phyloP scores from a whole-genome alignment of 169 alveolate species.

The Toxoplasma gondii region DNA sequence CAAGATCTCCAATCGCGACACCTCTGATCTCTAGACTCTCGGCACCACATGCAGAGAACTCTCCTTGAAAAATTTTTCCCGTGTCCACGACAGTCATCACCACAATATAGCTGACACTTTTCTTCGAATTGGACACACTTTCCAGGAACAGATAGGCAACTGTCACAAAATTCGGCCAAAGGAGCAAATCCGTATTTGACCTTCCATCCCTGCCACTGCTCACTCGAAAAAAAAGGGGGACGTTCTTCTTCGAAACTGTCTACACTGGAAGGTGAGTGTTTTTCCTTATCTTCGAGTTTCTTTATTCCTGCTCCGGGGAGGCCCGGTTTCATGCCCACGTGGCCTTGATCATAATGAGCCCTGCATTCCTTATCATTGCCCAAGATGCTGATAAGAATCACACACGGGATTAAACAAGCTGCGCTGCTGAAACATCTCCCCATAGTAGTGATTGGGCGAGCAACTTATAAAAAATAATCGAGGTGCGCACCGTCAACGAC shows the following conservation, averaged over 20 bases:
- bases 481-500: too few species aligned
- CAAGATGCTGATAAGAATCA: not conserved
- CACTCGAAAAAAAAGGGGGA: not conserved
- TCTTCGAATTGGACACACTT: not conserved
- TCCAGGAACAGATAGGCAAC: not conserved
- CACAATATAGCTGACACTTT: not conserved
- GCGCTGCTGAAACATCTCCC: too few species aligned
- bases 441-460: too few species aligned
- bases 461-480: too few species aligned
- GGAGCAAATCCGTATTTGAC: not conserved
- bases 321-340: not conserved
- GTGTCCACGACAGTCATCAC: constrained; percentile 6
- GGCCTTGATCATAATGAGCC: not conserved
- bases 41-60: not conserved
- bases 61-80: not conserved
- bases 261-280: not conserved
- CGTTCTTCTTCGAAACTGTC: not conserved
- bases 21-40: not conserved
- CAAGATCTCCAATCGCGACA: constrained; percentile 25
- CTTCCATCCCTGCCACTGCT: constrained; percentile 15
- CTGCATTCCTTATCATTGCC: not conserved
- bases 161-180: constrained; percentile 2
- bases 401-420: not conserved
- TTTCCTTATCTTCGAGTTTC: not conserved
- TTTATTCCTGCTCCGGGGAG: not conserved